Percentiles rank a stretch among this genome's conserved stretches.
These are phyloP conservation scores for Aspergillus mulundensis DNA, from an alignment of 495 filamentous ascomycete genomes.

Conservation along the genomic window DNA sequence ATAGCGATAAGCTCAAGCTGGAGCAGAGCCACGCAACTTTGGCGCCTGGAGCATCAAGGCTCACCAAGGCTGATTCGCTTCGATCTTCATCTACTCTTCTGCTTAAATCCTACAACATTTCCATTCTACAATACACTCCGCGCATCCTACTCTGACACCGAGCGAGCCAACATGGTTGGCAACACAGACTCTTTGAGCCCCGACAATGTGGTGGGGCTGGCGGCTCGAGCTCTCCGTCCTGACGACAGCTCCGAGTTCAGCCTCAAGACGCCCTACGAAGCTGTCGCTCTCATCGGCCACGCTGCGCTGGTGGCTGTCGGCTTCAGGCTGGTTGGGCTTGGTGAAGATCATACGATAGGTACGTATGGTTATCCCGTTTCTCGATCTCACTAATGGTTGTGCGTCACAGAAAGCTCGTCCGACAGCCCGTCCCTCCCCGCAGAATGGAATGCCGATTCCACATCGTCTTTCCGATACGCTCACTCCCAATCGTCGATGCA, in stretches of 20 bases:
- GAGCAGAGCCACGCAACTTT: background rate
- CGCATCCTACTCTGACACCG: background rate
- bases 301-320: conserved; percentile 76
- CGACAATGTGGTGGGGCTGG: conserved; percentile 33
- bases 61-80: background rate
- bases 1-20: background rate
- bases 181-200: conserved; percentile 20
- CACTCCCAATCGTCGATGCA: conserved; percentile 86
- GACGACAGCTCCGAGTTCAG: conserved; percentile 34
- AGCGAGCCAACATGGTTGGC: conserved; percentile 22
- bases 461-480: conserved; percentile 79
- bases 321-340: conserved; percentile 78
- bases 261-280: conserved; percentile 76
- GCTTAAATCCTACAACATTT: too few relatives aligned
- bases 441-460: conserved; percentile 71
- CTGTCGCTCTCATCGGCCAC: conserved; percentile 78
- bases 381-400: background rate
- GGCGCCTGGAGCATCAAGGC: background rate
- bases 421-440: conserved; percentile 58
- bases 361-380: conserved; percentile 9
- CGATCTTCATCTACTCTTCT: too few relatives aligned
- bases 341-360: conserved; percentile 73
- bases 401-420: conserved; percentile 42
- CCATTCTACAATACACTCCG: too few relatives aligned
- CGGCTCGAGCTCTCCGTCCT: conserved; percentile 28